These are phyloP conservation scores for Aureobasidium mangrovei DNA, from an alignment of 2,329 filamentous ascomycete genomes.

Conservation along the genomic window DNA sequence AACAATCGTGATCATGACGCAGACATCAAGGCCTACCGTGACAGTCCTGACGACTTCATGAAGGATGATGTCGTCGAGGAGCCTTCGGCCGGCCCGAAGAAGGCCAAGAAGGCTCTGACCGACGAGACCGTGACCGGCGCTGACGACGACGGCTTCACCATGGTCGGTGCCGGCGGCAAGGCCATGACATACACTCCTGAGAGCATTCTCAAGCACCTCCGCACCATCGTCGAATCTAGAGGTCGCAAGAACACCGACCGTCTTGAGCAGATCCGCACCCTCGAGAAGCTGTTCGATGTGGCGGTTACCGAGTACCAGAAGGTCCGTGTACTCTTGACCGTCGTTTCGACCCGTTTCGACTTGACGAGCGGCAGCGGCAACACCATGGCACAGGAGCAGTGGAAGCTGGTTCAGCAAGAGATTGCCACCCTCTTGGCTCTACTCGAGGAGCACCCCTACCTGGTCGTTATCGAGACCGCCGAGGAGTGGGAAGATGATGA, in stretches of 20 bases:
- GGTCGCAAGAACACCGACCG: constrained; percentile 99
- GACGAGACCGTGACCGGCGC: constrained; percentile 45
- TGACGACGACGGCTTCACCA: constrained; percentile 81
- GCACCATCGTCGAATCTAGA: constrained; percentile 86
- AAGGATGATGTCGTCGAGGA: constrained; percentile 72
- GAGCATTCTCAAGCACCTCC: constrained; percentile 94
- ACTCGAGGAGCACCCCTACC: constrained; percentile 69
- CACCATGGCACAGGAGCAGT: constrained; percentile 91
- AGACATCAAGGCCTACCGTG: constrained; percentile 80
- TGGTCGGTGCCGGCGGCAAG: constrained; percentile 81
- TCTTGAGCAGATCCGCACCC: constrained; percentile 85
- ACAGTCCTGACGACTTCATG: constrained; percentile 81
- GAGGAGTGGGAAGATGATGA: constrained; percentile 99
- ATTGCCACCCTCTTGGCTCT: constrained; percentile 67
- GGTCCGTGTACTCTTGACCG: constrained; percentile 81
- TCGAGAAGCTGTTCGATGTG: constrained; percentile 93
- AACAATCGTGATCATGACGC: constrained; percentile 90
- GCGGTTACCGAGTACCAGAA: constrained; percentile 85
- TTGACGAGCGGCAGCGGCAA: constrained; percentile 68
- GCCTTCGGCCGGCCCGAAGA: constrained; percentile 43
- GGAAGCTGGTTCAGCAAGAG: constrained; percentile 89
- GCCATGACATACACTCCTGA: constrained; percentile 88
- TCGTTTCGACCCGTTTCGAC: constrained; percentile 93
- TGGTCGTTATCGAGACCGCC: constrained; percentile 80
- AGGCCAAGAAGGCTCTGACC: constrained; percentile 38